Evolutionary conservation across 2,329 filamentous ascomycete species (phyloP).

Genomic region (Allantophomopsis cytisporea): DNA sequence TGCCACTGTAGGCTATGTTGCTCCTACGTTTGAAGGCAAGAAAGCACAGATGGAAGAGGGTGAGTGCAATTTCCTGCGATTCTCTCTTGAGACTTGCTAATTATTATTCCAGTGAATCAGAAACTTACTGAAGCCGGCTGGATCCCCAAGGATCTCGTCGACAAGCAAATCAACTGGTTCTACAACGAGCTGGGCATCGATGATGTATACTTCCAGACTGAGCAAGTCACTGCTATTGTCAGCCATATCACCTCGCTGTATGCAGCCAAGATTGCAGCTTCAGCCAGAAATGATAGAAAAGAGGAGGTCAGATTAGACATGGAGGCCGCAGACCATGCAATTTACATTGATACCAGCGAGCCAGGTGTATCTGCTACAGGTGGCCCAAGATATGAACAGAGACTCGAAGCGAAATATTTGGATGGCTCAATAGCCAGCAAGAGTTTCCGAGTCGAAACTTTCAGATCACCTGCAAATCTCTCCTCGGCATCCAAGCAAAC

Average conservation of each 20-base stretch:
- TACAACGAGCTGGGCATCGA: slow-evolving; percentile 97
- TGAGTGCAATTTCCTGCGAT: slow-evolving; percentile 3
- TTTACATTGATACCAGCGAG: slow-evolving; percentile 96
- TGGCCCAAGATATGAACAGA: slow-evolving; percentile 85
- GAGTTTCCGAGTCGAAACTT: slow-evolving; percentile 90
- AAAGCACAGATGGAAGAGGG: slow-evolving; percentile 59
- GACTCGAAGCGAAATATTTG: slow-evolving; percentile 91
- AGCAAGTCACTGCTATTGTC: slow-evolving; percentile 73
- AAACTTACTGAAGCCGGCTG: slow-evolving; percentile 68
- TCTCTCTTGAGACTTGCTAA: not conserved
- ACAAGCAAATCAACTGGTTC: slow-evolving; percentile 87
- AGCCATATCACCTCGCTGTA: slow-evolving; percentile 94
- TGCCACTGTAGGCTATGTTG: slow-evolving; percentile 85
- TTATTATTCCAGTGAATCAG: slow-evolving; percentile 52
- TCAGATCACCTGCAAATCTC: slow-evolving; percentile 76
- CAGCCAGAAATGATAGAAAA: slow-evolving; percentile 82
- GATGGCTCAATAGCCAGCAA: slow-evolving; percentile 59
- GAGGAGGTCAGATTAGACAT: slow-evolving; percentile 93
- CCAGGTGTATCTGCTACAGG: slow-evolving; percentile 64
- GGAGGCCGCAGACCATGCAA: slow-evolving; percentile 86
- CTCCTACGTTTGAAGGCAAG: slow-evolving; percentile 89
- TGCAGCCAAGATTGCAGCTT: slow-evolving; percentile 90
- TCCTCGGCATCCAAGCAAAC: slow-evolving; percentile 62
- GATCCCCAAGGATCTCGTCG: slow-evolving; percentile 72
- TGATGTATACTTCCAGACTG: slow-evolving; percentile 94